Base-by-base conservation (phyloP, 2,329 filamentous ascomycete species). In the Clonostachys chloroleuca region DNA sequence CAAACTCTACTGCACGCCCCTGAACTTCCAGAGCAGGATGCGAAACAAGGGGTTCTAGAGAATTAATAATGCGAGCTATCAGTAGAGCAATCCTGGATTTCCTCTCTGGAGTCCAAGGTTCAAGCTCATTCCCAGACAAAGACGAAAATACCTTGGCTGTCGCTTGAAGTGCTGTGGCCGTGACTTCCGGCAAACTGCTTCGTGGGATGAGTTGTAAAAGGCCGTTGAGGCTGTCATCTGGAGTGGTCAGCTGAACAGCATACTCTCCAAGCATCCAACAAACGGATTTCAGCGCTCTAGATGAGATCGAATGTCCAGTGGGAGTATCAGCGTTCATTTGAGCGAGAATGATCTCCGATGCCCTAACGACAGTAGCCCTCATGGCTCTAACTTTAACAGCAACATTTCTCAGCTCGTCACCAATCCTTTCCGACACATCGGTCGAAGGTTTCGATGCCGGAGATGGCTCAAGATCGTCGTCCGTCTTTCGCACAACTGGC, bases 1-100 rank as follows among this genome's bases (percentile, higher is more conserved):
- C 78, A 56, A 96, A 95, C 61, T 96, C 92, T 2, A 96, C 92
- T 4, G 92, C 87, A 48, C 94, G 83, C 65, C 97, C 94, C 67
- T 99, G 94, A 5, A 99, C 91, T 62, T 99, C 94, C 2, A 99
- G 75, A 57, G 84, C 89, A 0, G 92, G 92, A 62, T 97, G 90
- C 39, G 85, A 75, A 1, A 84, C 83, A 14, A 97, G 67, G 1
- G 84, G 81, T 57, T 97, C 92, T 18, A 96, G 72, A 43, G 89
- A 86, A 61, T 94, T 82, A 17, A 95, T 80, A 7, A 96, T 83
- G 3, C 91, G 83, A 30, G 88, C 87, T 67, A 95, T 83, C 20
- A 95, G 73, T 5, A 97, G 77, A 9, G 86, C 83, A 34, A 87
- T 82, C 52, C 83, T 83, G 0, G 86, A 85, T 61, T 89, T 92